These are phyloP conservation scores for Ophiostoma angusticollis DNA, from an alignment of 2,329 filamentous ascomycete genomes.

Conservation along the genomic window DNA sequence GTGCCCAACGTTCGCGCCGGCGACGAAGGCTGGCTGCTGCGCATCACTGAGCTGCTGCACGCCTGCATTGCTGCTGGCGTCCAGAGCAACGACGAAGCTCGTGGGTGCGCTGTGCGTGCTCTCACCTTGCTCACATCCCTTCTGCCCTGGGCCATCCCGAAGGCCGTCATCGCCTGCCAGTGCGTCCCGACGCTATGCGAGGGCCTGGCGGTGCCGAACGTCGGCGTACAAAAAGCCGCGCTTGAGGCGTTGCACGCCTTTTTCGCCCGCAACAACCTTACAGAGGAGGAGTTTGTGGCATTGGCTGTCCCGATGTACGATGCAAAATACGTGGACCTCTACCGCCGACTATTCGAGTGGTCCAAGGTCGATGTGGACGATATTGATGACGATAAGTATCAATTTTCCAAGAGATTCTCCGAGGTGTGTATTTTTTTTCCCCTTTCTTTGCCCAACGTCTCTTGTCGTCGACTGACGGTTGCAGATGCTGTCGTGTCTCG, in stretches of 20 bases:
- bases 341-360: constrained; percentile 67
- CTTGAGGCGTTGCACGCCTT: constrained; percentile 75
- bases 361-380: constrained; percentile 66
- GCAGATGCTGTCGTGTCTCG: constrained; percentile 77
- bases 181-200: constrained; percentile 60
- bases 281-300: constrained; percentile 63
- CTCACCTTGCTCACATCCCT: constrained; percentile 66
- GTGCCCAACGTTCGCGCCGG: constrained; percentile 60
- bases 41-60: constrained; percentile 60
- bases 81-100: constrained; percentile 52
- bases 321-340: constrained; percentile 55
- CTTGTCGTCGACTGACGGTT: background rate
- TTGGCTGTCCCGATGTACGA: constrained; percentile 72
- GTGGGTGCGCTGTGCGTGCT: constrained; percentile 59
- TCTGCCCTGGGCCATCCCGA: constrained; percentile 78
- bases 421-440: constrained; percentile 45
- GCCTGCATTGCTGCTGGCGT: constrained; percentile 57
- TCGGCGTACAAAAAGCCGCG: constrained; percentile 65
- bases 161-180: constrained; percentile 59
- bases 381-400: constrained; percentile 83
- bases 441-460: background rate
- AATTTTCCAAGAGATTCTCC: constrained; percentile 83
- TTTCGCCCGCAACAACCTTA: constrained; percentile 62
- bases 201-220: constrained; percentile 55
- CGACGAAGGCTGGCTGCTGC: constrained; percentile 74